Conservation (phyloP, 331 rosid genomes). For the Quercus lobata region DNA sequence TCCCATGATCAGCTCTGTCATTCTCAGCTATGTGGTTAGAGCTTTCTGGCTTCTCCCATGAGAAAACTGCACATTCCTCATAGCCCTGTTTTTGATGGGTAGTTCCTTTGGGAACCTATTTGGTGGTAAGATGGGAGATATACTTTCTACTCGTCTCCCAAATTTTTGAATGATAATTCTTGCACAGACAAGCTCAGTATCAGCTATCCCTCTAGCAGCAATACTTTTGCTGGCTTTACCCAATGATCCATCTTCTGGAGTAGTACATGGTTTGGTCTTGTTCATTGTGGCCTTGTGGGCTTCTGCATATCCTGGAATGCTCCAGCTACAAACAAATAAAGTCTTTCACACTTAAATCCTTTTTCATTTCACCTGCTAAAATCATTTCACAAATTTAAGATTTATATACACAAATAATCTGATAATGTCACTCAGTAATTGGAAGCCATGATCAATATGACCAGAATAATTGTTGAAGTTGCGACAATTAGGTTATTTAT, state of each 20-base stretch:
- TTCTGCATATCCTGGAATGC: too few species aligned
- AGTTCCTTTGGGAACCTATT: constrained; percentile 74
- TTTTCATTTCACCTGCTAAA: too few species aligned
- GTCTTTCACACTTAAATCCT: too few species aligned
- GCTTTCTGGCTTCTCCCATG: constrained; percentile 78
- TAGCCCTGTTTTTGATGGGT: constrained; percentile 64
- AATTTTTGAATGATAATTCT: constrained; percentile 76
- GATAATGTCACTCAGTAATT: too few species aligned
- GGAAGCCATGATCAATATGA: too few species aligned
- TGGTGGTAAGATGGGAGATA: constrained; percentile 86
- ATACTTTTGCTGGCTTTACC: constrained; percentile 69
- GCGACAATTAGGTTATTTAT: too few species aligned
- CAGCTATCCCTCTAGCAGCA: constrained; percentile 79
- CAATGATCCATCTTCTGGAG: constrained; percentile 43
- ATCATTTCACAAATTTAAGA: too few species aligned
- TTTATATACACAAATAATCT: too few species aligned
- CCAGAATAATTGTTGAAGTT: too few species aligned
- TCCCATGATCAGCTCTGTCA: constrained; percentile 87
- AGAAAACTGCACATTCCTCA: constrained; percentile 63
- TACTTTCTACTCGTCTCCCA: constrained; percentile 60
- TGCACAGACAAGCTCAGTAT: constrained; percentile 88
- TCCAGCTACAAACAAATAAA: too few species aligned
- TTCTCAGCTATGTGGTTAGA: constrained; percentile 97
- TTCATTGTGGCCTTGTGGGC: constrained; percentile 67
- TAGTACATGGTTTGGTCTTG: constrained; percentile 54